Evolutionary conservation across 805 yeast genomes (phyloP).

Genomic region (Sungouiella blattae): DNA sequence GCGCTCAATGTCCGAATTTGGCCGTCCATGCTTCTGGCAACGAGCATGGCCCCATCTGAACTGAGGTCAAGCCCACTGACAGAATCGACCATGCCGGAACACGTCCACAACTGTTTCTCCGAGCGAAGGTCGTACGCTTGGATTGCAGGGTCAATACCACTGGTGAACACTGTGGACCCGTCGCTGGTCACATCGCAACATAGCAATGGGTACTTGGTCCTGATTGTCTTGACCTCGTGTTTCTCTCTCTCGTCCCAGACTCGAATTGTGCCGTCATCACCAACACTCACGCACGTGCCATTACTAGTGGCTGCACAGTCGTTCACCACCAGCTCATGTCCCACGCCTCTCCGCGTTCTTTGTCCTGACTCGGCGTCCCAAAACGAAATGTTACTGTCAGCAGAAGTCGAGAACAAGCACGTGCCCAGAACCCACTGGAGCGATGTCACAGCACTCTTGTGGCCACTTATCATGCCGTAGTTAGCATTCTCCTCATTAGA

Average conservation of each 20-base stretch:
- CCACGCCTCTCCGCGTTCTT: conserved; percentile 51
- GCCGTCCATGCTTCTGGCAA: conserved; percentile 57
- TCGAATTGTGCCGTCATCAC: conserved; percentile 60
- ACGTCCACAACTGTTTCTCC: conserved; percentile 44
- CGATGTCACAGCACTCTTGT: conserved; percentile 63
- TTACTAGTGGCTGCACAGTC: conserved; percentile 40
- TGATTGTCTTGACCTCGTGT: conserved; percentile 32
- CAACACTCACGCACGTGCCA: conserved; percentile 43
- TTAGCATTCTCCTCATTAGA: conserved; percentile 27
- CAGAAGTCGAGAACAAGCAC: conserved; percentile 47
- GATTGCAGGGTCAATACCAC: conserved; percentile 69
- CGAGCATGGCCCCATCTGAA: conserved; percentile 41
- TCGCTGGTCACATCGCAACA: conserved; percentile 36
- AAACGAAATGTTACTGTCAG: conserved; percentile 57
- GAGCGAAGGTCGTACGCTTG: conserved; percentile 56
- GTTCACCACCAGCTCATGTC: conserved; percentile 54
- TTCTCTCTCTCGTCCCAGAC: conserved; percentile 69
- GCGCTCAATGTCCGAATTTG: conserved; percentile 57
- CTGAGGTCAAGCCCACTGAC: conserved; percentile 55
- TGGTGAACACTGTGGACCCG: conserved; percentile 46
- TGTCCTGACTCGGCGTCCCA: conserved; percentile 62
- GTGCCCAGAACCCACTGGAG: conserved; percentile 49
- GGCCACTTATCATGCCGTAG: conserved; percentile 49
- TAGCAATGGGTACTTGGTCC: conserved; percentile 56
- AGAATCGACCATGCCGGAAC: conserved; percentile 41